Base-by-base conservation (phyloP, 140 eudicot species). In the Anethum foeniculum region DNA sequence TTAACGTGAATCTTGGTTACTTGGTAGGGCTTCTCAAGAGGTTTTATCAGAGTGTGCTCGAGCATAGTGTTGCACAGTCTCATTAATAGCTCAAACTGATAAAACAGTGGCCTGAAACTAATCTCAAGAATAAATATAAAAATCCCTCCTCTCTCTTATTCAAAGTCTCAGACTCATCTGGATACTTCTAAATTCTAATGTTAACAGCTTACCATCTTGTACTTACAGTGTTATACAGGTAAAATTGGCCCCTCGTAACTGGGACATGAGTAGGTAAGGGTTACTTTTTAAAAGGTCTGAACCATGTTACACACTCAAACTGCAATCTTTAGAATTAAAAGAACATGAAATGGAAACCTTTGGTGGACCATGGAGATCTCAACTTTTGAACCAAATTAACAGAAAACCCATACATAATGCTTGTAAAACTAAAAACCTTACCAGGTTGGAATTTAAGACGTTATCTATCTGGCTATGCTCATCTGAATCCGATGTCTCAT, bases 401-500 rank as follows among this genome's bases (percentile, higher is more conserved):
- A 18, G 47, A 25, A 2, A 27, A 83, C 30, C 18, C 41, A 68
- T 62, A 68, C 76, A 79, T 54, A 19, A 75, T 30, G 62, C 28
- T 43, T 46, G 68, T 2, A 39, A 5, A 82, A 78, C 6, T 47
- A 28, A 19, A 43, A 38, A 5, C 79, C 89, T 84, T 80, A 92
- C 97, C 87, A 82, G 78, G 60, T 14, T 56, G 64, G 86, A 71
- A 77, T 90, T 91, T 38, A 81, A 69, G 80, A 30, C 76, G 75
- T 51, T 80, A 87, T 80, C 80, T 73, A 71, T 86, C 78, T 81
- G 84, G 80, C 83, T 86, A 23, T 68, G 67, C 54, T 83, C 89
- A 80, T 79, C 88, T 6, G 86, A 79, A 32, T 80, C 86, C 75
- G 43, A 48, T 71, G 80, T 36, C 79, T 69, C 80, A 18, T 25